phyloP scores from a whole-genome alignment of 371 early-diverging fungal genomes.

The Circinella umbellata region DNA sequence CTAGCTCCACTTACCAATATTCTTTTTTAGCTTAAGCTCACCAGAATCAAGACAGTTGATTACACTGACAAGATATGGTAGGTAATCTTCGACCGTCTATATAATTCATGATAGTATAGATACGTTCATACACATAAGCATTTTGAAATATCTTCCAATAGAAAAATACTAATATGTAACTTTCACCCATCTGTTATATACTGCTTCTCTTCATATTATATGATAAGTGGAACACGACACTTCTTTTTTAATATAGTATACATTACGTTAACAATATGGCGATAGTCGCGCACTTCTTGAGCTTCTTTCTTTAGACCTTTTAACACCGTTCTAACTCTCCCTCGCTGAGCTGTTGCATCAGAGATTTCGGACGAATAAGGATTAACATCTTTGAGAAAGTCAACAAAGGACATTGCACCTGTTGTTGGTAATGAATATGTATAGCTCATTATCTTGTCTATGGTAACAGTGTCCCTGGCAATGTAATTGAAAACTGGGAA shows the following conservation, averaged over 20 bases:
- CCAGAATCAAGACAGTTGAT: conserved; percentile 57
- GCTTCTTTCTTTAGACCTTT: conserved; percentile 62
- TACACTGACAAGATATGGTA: conserved; percentile 61
- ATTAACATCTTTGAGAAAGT: conserved; percentile 47
- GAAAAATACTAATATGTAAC: too few species aligned
- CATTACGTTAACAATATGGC: conserved; percentile 50
- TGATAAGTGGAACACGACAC: conserved; percentile 1
- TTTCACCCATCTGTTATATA: too few species aligned
- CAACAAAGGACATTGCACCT: conserved; percentile 62
- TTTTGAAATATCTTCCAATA: too few species aligned
- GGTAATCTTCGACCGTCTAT: conserved; percentile 69
- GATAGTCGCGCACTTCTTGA: conserved; percentile 55
- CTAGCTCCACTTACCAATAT: conserved; percentile 32
- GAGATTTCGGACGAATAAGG: conserved; percentile 58
- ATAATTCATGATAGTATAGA: background rate
- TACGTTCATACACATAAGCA: too few species aligned
- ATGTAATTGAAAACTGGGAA: too few species aligned
- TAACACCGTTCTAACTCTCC: conserved; percentile 57
- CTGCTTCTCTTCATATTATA: background rate
- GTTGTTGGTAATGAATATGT: conserved; percentile 68
- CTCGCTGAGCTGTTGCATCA: conserved; percentile 68
- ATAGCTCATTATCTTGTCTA: conserved; percentile 48
- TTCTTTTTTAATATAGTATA: background rate
- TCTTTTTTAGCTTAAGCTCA: conserved; percentile 45
- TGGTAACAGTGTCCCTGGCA: too few species aligned